Percentiles rank a stretch among this genome's conserved stretches.
phyloP scores from a whole-genome alignment of 352 stramenopile genomes.

The Phytophthora cryptogea region DNA sequence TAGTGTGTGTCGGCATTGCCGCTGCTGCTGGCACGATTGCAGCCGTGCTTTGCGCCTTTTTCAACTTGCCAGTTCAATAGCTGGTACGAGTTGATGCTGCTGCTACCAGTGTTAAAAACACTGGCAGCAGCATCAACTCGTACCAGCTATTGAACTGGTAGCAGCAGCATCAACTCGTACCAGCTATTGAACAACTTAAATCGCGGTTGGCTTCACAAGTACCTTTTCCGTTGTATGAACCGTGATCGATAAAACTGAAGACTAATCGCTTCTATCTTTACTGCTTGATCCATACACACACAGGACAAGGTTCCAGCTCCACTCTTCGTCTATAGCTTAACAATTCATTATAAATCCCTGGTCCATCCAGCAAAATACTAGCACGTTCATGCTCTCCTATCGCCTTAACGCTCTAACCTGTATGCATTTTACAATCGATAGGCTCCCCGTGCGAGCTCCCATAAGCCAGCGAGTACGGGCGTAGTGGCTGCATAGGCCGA shows the following conservation, averaged over 20 bases:
- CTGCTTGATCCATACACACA: not conserved
- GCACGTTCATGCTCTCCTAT: conserved; percentile 22
- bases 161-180: too few species aligned
- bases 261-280: too few species aligned
- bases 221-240: too few species aligned
- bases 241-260: too few species aligned
- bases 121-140: too few species aligned
- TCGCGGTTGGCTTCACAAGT: too few species aligned
- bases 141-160: too few species aligned
- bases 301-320: not conserved
- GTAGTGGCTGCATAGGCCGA: conserved; percentile 40
- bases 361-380: conserved; percentile 33
- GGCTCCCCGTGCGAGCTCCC: conserved; percentile 41
- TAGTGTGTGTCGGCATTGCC: conserved; percentile 57
- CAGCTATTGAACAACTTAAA: too few species aligned
- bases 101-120: too few species aligned
- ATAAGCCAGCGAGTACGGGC: conserved; percentile 40
- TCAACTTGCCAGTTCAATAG: conserved; percentile 42
- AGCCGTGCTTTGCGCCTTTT: conserved; percentile 65
- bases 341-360: conserved; percentile 30
- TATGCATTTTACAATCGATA: conserved; percentile 56
- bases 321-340: conserved; percentile 17
- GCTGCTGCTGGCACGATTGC: conserved; percentile 60
- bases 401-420: conserved; percentile 26
- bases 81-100: not conserved